Conservation (phyloP, 352 stramenopile genomes). For the Pythium oligandrum region DNA sequence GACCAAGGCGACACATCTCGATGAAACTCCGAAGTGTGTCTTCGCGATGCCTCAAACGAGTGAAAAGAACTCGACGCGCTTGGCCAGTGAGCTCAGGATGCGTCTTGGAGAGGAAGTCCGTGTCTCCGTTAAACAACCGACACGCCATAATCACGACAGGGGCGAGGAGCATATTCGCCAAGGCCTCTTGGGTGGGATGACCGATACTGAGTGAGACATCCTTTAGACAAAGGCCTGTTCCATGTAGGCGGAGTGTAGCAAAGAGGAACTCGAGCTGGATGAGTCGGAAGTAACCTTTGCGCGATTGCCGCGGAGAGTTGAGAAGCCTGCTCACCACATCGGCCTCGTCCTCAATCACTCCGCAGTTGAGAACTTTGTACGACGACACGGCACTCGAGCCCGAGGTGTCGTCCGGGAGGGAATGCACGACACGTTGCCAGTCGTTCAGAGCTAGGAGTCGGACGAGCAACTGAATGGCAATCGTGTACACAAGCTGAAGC, state of each 20-base stretch:
- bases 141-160: neutral
- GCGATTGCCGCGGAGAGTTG: too few relatives aligned
- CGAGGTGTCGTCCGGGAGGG: too few relatives aligned
- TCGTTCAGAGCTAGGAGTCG: too few relatives aligned
- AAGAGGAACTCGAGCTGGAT: neutral
- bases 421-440: too few relatives aligned
- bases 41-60: neutral
- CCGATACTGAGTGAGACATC: neutral
- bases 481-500: too few relatives aligned
- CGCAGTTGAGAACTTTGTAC: too few relatives aligned
- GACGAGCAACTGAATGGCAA: too few relatives aligned
- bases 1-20: neutral
- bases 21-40: neutral
- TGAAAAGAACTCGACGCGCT: neutral
- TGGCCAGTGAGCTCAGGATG: conserved; percentile 3
- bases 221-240: neutral
- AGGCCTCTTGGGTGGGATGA: neutral
- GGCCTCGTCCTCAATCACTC: too few relatives aligned
- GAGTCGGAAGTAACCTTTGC: too few relatives aligned
- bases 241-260: neutral
- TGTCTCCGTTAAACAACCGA: conserved; percentile 17
- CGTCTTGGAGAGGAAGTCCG: conserved; percentile 5
- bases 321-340: too few relatives aligned
- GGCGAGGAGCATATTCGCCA: neutral
- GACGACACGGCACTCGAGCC: too few relatives aligned